Conservation (phyloP, 345 rosid genomes). For the Lepidium africanum region DNA sequence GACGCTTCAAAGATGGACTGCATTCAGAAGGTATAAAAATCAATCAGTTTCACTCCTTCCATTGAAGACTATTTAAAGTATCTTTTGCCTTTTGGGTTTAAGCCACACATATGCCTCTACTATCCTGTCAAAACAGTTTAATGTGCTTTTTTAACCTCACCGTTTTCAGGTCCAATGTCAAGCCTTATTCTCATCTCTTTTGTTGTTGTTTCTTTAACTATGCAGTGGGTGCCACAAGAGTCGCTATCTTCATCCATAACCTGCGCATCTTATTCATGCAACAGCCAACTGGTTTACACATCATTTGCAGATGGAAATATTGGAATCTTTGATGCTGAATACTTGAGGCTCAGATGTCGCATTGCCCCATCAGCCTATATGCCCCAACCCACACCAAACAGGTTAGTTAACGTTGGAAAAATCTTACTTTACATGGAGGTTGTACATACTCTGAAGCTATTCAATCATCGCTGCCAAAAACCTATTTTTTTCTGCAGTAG, state of each 20-base stretch:
- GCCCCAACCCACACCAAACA: slow-evolving; percentile 40
- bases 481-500: neutral
- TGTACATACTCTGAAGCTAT: neutral
- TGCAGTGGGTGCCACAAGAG: slow-evolving; percentile 93
- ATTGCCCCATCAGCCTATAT: slow-evolving; percentile 66
- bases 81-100: neutral
- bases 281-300: slow-evolving; percentile 72
- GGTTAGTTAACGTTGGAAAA: slow-evolving; percentile 28
- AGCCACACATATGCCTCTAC: neutral
- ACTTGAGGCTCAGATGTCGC: slow-evolving; percentile 67
- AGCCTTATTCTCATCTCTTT: neutral
- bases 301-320: slow-evolving; percentile 66
- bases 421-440: neutral
- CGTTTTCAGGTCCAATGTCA: neutral
- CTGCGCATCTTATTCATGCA: slow-evolving; percentile 71
- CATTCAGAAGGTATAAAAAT: slow-evolving; percentile 46
- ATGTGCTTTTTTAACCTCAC: neutral
- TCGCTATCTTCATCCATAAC: slow-evolving; percentile 58
- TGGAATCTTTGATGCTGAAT: slow-evolving; percentile 79
- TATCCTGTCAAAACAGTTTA: neutral
- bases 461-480: neutral
- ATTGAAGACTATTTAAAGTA: neutral
- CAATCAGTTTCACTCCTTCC: neutral
- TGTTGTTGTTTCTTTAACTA: neutral
- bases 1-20: slow-evolving; percentile 72